These are phyloP conservation scores for Pythium phragmitis DNA, from an alignment of 352 stramenopile species.

Conservation along the genomic window DNA sequence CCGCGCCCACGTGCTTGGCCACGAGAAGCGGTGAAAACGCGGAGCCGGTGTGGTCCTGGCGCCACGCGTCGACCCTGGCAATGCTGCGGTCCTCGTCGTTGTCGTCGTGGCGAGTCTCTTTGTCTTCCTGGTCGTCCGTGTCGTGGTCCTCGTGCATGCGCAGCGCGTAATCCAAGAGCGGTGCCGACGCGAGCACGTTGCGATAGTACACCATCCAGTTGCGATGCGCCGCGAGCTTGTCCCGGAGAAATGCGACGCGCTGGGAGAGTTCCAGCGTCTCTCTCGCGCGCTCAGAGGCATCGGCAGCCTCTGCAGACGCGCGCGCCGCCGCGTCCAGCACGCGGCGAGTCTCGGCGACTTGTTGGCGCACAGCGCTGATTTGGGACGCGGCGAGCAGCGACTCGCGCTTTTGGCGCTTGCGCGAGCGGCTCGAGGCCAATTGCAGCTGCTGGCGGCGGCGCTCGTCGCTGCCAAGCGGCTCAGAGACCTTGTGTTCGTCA, in stretches of 20 bases:
- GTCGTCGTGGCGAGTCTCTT: not conserved
- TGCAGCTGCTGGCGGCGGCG: slow-evolving; percentile 25
- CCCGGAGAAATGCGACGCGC: slow-evolving; percentile 33
- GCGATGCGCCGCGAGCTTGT: slow-evolving; percentile 49
- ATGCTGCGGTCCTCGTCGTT: not conserved
- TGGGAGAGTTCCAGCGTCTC: slow-evolving; percentile 42
- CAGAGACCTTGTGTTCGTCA: too few species aligned
- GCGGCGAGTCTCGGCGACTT: slow-evolving; percentile 35
- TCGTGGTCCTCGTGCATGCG: not conserved
- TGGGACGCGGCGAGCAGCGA: slow-evolving; percentile 29
- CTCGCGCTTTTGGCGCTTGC: slow-evolving; percentile 61
- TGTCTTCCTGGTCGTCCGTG: not conserved
- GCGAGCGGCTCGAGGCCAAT: slow-evolving; percentile 24
- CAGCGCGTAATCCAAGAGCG: slow-evolving; percentile 39
- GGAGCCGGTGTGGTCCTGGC: slow-evolving; percentile 2
- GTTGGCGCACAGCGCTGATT: slow-evolving; percentile 33
- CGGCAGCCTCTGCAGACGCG: not conserved
- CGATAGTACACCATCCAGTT: slow-evolving; percentile 48
- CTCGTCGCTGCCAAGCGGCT: not conserved
- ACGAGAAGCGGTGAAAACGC: slow-evolving; percentile 36
- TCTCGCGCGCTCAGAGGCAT: not conserved
- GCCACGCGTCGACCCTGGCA: slow-evolving; percentile 33
- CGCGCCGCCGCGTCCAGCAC: slow-evolving; percentile 17
- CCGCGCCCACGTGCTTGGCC: slow-evolving; percentile 30
- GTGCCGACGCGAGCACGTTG: slow-evolving; percentile 49